These are phyloP conservation scores for Keqinozyma sinolaborantium DNA, from an alignment of 1,139 yeast genomes.

Conservation along the genomic window DNA sequence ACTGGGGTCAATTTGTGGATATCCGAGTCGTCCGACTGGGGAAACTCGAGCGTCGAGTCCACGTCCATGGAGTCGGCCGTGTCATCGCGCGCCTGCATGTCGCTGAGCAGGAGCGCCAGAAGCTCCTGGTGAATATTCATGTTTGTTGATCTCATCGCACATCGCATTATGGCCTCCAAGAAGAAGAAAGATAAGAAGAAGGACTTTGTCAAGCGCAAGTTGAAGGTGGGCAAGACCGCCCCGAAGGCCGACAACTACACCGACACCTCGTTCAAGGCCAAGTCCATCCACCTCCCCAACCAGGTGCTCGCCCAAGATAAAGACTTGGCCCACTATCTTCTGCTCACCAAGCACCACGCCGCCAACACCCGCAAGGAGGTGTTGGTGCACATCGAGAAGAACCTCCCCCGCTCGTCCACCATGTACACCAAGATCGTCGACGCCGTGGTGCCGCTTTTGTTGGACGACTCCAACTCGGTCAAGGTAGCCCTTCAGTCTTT, in stretches of 20 bases:
- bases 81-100: constrained; percentile 2
- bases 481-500: constrained; percentile 57
- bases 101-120: constrained; percentile 9
- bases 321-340: constrained; percentile 55
- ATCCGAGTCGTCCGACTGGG: background rate
- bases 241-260: constrained; percentile 73
- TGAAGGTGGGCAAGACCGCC: constrained; percentile 83
- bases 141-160: background rate
- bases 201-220: constrained; percentile 76
- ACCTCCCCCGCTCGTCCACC: constrained; percentile 48
- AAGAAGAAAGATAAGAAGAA: constrained; percentile 68
- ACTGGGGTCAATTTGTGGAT: background rate
- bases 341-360: constrained; percentile 78
- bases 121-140: constrained; percentile 11
- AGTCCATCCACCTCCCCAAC: constrained; percentile 59
- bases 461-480: constrained; percentile 64
- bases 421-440: constrained; percentile 57
- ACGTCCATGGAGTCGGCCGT: constrained; percentile 15
- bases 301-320: constrained; percentile 44
- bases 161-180: constrained; percentile 9
- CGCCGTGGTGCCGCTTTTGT: constrained; percentile 52
- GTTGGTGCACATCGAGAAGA: constrained; percentile 44
- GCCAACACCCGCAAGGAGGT: constrained; percentile 73
- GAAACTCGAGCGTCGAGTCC: constrained; percentile 6
- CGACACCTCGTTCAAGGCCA: constrained; percentile 82